These are phyloP conservation scores for Cyberlindnera subsufficiens DNA, from an alignment of 805 yeast genomes.

Conservation along the genomic window DNA sequence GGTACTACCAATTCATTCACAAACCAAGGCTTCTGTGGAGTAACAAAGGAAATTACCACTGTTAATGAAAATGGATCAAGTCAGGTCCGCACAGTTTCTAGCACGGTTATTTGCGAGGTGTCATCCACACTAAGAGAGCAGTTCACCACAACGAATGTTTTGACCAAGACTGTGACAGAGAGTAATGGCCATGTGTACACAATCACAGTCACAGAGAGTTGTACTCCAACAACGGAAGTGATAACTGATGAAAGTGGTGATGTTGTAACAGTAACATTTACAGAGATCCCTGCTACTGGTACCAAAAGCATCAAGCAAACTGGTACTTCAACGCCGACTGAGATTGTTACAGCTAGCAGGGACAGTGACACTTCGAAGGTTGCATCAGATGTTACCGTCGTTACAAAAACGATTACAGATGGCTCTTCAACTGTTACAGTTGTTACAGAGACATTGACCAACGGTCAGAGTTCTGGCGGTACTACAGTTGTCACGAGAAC, in stretches of 20 bases:
- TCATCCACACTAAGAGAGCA: neutral
- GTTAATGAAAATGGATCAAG: conserved; percentile 5
- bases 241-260: neutral
- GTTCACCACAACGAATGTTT: conserved; percentile 3
- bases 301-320: neutral
- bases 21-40: conserved; percentile 12
- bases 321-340: neutral
- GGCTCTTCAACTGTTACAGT: neutral
- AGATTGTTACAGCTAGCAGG: neutral
- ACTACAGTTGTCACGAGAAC: no score
- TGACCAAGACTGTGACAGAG: conserved; percentile 10
- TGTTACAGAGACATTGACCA: neutral
- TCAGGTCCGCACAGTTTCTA: conserved; percentile 2
- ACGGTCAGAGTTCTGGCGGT: no score
- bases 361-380: neutral
- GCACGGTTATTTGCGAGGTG: conserved; percentile 10
- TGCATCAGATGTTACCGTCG: neutral
- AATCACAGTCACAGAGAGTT: conserved; percentile 1
- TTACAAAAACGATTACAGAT: neutral
- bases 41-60: conserved; percentile 7
- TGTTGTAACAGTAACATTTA: neutral
- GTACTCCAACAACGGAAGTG: neutral
- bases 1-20: conserved; percentile 10
- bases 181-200: conserved; percentile 5
- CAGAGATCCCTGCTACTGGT: neutral